Conservation (phyloP, 1,139 yeast genomes). For the Lizanozyma gosingica region DNA sequence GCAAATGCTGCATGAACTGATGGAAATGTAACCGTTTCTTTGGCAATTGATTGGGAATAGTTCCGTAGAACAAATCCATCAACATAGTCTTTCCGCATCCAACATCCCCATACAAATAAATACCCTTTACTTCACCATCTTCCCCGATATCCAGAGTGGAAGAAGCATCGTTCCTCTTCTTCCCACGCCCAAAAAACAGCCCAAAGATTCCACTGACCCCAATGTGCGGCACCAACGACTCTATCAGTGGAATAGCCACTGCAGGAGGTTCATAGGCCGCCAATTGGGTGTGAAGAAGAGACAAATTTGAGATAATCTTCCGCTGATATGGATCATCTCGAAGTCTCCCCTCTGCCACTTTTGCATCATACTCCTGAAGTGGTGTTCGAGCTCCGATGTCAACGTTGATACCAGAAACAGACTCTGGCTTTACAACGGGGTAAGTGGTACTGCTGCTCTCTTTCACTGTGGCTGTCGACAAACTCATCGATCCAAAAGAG, state of each 20-base stretch:
- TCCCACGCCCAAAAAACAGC: slow-evolving; percentile 20
- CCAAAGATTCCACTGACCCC: slow-evolving; percentile 33
- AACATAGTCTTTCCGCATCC: slow-evolving; percentile 98
- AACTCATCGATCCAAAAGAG: too few species aligned
- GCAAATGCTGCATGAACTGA: slow-evolving; percentile 92
- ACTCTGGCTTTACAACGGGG: too few species aligned
- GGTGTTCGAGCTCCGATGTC: slow-evolving; percentile 21
- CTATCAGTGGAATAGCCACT: slow-evolving; percentile 40
- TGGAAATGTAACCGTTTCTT: slow-evolving; percentile 87
- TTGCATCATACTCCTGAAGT: slow-evolving; percentile 34
- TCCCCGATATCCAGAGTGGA: slow-evolving; percentile 6
- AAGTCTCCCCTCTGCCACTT: slow-evolving; percentile 33
- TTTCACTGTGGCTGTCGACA: too few species aligned
- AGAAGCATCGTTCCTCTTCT: slow-evolving; percentile 3
- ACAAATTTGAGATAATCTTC: slow-evolving; percentile 47
- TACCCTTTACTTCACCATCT: slow-evolving; percentile 52
- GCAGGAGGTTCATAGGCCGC: slow-evolving; percentile 45
- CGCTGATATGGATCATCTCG: slow-evolving; percentile 51
- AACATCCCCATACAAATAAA: slow-evolving; percentile 91
- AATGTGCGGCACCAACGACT: slow-evolving; percentile 37
- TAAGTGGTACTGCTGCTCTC: too few species aligned
- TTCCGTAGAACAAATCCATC: slow-evolving; percentile 87
- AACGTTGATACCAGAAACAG: neutral
- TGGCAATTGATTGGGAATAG: slow-evolving; percentile 68
- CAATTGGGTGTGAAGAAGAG: slow-evolving; percentile 42